Evolutionary conservation across 2,329 filamentous ascomycete species (phyloP).

Genomic region (Nigrospora oryzae): DNA sequence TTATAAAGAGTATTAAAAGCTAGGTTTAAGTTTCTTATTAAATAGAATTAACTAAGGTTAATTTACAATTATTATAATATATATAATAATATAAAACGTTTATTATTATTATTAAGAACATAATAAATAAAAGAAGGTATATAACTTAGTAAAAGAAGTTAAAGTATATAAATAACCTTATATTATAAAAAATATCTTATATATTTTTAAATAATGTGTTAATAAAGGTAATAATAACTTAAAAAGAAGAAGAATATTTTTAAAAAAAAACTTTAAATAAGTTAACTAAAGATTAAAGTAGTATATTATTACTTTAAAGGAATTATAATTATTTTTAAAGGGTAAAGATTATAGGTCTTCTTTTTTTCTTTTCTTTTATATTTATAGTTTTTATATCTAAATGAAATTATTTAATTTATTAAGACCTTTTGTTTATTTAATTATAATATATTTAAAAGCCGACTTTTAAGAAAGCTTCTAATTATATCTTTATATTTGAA

Average conservation of each 20-base stretch:
- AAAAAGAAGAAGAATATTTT: background rate
- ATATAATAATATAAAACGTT: too few species aligned
- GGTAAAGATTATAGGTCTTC: background rate
- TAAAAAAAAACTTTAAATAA: too few species aligned
- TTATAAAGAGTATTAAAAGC: background rate
- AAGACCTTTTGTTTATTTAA: background rate
- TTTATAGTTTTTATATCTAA: background rate
- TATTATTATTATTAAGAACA: too few species aligned
- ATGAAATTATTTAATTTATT: too few species aligned
- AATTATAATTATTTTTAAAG: background rate
- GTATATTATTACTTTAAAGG: background rate
- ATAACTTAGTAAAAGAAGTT: too few species aligned
- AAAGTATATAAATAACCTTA: too few species aligned
- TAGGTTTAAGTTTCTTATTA: background rate
- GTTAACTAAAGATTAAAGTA: too few species aligned
- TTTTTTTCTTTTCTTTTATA: too few species aligned
- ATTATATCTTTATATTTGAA: background rate
- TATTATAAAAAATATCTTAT: too few species aligned
- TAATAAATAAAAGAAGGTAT: too few species aligned
- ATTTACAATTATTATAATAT: background rate
- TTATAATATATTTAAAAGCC: background rate
- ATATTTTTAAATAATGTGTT: background rate
- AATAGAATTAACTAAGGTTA: too few species aligned
- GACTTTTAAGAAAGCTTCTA: background rate
- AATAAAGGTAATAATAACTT: background rate